A percentile compares a stretch with the other conserved stretches of the same genome.
Evolutionary conservation across 306 rosid species (phyloP).

Genomic region (Glycyrrhiza uralensis): DNA sequence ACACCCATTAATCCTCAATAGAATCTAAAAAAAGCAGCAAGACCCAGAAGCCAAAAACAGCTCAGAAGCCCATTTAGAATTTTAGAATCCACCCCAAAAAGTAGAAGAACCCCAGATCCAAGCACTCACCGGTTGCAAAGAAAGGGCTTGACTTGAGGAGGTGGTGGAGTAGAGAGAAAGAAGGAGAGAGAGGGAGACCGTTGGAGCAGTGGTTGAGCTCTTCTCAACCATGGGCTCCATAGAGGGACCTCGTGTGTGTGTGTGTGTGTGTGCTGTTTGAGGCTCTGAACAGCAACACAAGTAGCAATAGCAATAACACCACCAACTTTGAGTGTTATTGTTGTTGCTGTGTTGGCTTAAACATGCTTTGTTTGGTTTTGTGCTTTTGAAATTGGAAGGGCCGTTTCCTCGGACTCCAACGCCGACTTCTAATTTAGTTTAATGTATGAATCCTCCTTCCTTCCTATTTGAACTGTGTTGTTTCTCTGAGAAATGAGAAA

Average conservation of each 20-base stretch:
- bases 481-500: too few species aligned
- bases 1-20: constrained; percentile 9
- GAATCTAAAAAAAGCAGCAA: constrained; percentile 1
- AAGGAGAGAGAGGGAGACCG: constrained; percentile 33
- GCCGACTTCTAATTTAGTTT: too few species aligned
- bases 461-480: too few species aligned
- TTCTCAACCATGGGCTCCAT: constrained; percentile 20
- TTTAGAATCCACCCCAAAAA: constrained; percentile 8
- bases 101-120: constrained; percentile 49
- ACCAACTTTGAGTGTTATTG: too few species aligned
- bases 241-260: neutral
- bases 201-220: constrained; percentile 57
- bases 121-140: neutral
- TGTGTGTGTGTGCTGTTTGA: constrained; percentile 15
- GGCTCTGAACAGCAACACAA: neutral
- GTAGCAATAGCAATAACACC: neutral
- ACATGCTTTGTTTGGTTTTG: too few species aligned
- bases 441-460: too few species aligned
- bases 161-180: neutral
- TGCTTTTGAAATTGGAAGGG: too few species aligned
- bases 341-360: too few species aligned
- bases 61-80: constrained; percentile 22
- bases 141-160: neutral
- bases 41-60: constrained; percentile 35
- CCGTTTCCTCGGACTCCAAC: too few species aligned